Evolutionary conservation across 345 rosid genomes (phyloP).

Genomic region (Rhodamnia argentea): DNA sequence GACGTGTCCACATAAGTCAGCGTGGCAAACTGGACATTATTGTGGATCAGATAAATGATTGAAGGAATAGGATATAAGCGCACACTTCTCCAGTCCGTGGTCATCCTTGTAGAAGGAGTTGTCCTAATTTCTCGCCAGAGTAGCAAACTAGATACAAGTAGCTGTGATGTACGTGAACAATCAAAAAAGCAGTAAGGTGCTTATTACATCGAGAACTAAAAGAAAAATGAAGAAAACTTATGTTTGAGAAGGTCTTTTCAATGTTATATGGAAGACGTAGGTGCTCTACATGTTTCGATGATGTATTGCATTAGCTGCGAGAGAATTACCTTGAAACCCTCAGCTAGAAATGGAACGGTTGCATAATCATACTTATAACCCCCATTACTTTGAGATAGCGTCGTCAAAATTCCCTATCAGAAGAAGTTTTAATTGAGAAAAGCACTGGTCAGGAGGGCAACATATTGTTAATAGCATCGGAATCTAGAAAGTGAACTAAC

Average conservation of each 20-base stretch:
- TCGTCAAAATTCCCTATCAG: slow-evolving; percentile 76
- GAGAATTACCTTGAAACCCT: slow-evolving; percentile 65
- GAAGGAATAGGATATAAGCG: slow-evolving; percentile 86
- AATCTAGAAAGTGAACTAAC: background rate
- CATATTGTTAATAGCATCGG: background rate
- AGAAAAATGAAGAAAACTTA: background rate
- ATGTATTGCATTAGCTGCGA: background rate
- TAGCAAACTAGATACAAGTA: slow-evolving; percentile 64
- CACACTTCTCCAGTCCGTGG: slow-evolving; percentile 79
- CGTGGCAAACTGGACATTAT: slow-evolving; percentile 94
- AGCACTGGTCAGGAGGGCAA: background rate
- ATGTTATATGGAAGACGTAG: background rate
- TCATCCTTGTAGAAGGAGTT: slow-evolving; percentile 51
- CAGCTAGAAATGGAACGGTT: slow-evolving; percentile 92
- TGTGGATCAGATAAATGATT: slow-evolving; percentile 74
- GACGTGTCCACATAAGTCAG: slow-evolving; percentile 84
- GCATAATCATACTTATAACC: slow-evolving; percentile 84
- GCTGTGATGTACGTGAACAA: slow-evolving; percentile 25
- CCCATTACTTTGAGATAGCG: slow-evolving; percentile 88
- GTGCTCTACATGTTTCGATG: background rate
- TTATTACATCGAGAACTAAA: background rate
- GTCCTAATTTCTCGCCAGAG: slow-evolving; percentile 59
- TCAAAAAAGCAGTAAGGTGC: background rate
- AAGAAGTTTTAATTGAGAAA: background rate
- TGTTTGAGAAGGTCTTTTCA: background rate